These are phyloP conservation scores for Lasiodiplodia theobromae DNA, from an alignment of 2,329 filamentous ascomycete genomes.

Conservation along the genomic window DNA sequence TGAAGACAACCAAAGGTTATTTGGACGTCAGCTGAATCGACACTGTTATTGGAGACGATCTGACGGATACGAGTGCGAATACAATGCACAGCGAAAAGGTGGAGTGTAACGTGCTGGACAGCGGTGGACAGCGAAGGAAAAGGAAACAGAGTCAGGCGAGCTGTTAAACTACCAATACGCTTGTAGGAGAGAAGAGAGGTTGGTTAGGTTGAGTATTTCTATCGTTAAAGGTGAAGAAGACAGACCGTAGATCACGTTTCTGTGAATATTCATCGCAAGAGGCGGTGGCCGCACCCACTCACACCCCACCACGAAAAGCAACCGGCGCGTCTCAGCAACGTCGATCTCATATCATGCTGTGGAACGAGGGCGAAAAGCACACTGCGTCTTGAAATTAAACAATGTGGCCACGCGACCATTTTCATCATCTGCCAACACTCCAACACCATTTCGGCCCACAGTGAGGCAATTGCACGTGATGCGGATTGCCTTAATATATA, in stretches of 20 bases:
- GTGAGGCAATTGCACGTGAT: conserved; percentile 27
- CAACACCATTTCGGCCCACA: conserved; percentile 16
- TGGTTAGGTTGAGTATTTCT: no score
- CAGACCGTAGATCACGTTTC: no score
- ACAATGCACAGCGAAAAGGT: not conserved
- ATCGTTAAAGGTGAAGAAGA: no score
- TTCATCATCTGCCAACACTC: not conserved
- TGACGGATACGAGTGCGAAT: not conserved
- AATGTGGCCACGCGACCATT: conserved; percentile 8
- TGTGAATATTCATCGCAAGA: not conserved
- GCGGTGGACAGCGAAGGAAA: not conserved
- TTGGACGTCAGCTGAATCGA: not conserved
- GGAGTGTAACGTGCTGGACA: no score
- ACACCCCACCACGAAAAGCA: not conserved
- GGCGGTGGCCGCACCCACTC: conserved; percentile 6
- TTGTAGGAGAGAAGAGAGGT: no score
- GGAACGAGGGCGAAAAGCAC: not conserved
- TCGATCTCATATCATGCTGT: not conserved
- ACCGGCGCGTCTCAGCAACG: not conserved
- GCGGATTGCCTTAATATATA: not conserved
- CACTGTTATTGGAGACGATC: not conserved
- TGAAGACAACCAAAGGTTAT: not conserved
- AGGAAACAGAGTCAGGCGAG: not conserved
- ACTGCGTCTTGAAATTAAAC: not conserved
- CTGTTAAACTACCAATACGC: no score